Evolutionary conservation across 2,329 filamentous ascomycete species (phyloP), one percentile per base, ranked within the genome.

Genomic region (Colletotrichum filicis): DNA sequence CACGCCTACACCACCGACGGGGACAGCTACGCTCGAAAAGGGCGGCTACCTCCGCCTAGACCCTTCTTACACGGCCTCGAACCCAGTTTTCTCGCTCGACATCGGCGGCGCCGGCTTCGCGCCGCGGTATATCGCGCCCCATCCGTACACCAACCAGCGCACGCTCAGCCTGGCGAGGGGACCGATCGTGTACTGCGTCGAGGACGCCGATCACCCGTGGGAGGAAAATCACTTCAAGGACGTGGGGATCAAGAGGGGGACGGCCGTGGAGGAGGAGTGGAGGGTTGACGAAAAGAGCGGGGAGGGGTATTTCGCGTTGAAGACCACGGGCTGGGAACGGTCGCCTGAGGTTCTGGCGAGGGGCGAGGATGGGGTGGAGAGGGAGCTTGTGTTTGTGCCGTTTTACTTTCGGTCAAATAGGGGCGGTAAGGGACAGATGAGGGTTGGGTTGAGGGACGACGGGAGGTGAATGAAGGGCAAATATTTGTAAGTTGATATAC

Each of bases 151-250:
- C 0, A 87, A 87, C 75, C 88, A 91, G 76, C 80, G 85, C n/a
- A 88, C 87, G 2, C 75, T 90, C 49, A 84, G 86, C 1, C 78
- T 92, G 7, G 88, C 86, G 2, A 84, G 89, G 4, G 90, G 90
- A 0, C 90, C 90, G 0, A 77, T 92, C 6, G 81, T 92, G 5
- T 92, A 92, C 78, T 92, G 89, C 71, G 84, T 88, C 4, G 90
- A 92, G 76, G 90, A 92, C 68, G 76, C 83, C 7, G 89, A 92
- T 75, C 90, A 91, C 69, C 46, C 80, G 0, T 90, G 87, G 87
- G 89, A 88, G 63, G 76, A 81, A 1, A 84, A 90, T 75, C 88
- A 91, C 77, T 90, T 90, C 82, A 88, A 86, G 75, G 81, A 83
- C 68, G 74, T 83, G n/a, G 78, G 78, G 19, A 76, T 82, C 61